A percentile compares a stretch with the other conserved stretches of the same genome.
phyloP scores from a whole-genome alignment of 2,329 filamentous ascomycete species.

The Tolypocladium capitatum region DNA sequence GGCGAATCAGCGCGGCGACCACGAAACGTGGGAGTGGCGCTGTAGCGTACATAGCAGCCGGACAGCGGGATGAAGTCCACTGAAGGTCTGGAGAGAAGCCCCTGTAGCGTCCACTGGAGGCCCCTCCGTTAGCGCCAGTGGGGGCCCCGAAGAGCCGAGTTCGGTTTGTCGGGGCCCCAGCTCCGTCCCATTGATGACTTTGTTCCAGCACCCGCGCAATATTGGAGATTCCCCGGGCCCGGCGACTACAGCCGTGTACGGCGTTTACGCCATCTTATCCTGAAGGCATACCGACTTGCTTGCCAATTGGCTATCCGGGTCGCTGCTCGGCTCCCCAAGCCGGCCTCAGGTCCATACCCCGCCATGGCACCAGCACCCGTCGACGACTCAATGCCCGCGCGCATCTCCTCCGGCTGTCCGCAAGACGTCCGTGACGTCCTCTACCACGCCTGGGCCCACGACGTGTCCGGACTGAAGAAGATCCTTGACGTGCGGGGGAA shows the following conservation, averaged over 20 bases:
- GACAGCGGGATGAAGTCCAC: too few relatives aligned
- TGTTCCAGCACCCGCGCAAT: not conserved
- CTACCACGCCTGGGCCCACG: conserved; percentile 41
- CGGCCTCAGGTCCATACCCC: not conserved
- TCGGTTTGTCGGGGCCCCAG: too few relatives aligned
- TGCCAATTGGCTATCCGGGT: not conserved
- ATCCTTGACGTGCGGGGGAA: conserved; percentile 51
- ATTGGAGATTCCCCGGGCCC: not conserved
- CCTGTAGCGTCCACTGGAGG: too few relatives aligned
- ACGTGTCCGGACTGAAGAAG: conserved; percentile 53
- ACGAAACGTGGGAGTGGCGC: conserved; percentile 11
- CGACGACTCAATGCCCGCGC: conserved; percentile 37
- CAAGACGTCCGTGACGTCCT: conserved; percentile 37
- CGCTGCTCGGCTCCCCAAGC: not conserved
- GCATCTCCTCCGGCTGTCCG: conserved; percentile 41
- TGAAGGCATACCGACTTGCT: not conserved
- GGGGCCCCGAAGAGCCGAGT: too few relatives aligned
- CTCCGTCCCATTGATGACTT: too few relatives aligned
- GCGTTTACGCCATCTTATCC: not conserved
- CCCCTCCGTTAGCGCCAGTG: too few relatives aligned
- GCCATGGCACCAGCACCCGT: conserved; percentile 13
- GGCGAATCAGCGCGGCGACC: conserved; percentile 11
- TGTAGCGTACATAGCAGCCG: too few relatives aligned
- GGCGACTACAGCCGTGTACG: not conserved
- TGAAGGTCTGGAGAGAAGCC: too few relatives aligned